Evolutionary conservation across 805 yeast species (phyloP).

Genomic region (Cephaloascus fragrans): DNA sequence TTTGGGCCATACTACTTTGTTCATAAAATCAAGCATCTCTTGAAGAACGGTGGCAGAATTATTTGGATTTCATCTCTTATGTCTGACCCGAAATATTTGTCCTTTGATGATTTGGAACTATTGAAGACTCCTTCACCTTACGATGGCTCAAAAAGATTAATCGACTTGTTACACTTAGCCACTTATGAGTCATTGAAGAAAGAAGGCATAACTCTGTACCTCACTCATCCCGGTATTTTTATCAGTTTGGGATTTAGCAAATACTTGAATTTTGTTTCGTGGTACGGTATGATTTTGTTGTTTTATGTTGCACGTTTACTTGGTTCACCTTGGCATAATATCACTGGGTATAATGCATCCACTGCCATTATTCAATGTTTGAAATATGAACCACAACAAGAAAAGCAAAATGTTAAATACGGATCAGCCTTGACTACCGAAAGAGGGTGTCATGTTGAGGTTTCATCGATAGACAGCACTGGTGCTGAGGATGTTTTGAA

Average conservation of each 20-base stretch:
- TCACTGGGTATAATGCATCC: slow-evolving; percentile 84
- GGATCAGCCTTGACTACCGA: slow-evolving; percentile 64
- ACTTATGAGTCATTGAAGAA: slow-evolving; percentile 42
- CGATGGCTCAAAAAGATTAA: slow-evolving; percentile 84
- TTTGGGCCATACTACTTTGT: slow-evolving; percentile 88
- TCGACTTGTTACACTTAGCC: slow-evolving; percentile 75
- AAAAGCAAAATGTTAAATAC: slow-evolving; percentile 42
- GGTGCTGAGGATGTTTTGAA: slow-evolving; percentile 60
- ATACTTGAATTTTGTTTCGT: slow-evolving; percentile 69
- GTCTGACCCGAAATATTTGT: slow-evolving; percentile 66
- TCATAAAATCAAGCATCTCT: slow-evolving; percentile 47
- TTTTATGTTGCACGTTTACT: slow-evolving; percentile 74
- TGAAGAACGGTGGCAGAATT: slow-evolving; percentile 56
- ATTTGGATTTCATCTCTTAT: slow-evolving; percentile 84
- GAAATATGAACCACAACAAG: slow-evolving; percentile 38
- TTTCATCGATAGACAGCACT: slow-evolving; percentile 45
- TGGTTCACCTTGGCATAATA: slow-evolving; percentile 87
- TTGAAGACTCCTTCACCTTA: slow-evolving; percentile 58
- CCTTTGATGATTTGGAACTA: slow-evolving; percentile 68
- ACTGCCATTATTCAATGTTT: slow-evolving; percentile 56
- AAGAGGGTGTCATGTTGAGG: slow-evolving; percentile 58
- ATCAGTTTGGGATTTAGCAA: slow-evolving; percentile 72
- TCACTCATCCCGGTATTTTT: slow-evolving; percentile 92
- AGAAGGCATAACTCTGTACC: slow-evolving; percentile 51
- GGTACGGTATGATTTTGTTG: slow-evolving; percentile 74